Conservation (phyloP, 306 rosid genomes). For the Quercus mongolica region DNA sequence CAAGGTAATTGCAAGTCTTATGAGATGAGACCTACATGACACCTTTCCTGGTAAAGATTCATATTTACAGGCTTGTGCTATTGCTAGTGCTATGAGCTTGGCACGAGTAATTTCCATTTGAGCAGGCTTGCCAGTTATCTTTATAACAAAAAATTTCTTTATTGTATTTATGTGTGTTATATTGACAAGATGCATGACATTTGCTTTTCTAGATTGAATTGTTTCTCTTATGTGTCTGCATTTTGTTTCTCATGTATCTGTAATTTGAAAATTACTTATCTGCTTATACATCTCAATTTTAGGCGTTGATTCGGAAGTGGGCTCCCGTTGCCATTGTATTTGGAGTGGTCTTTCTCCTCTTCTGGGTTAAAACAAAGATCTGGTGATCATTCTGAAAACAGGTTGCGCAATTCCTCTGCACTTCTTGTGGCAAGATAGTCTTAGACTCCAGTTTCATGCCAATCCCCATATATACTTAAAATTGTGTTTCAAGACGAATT, state of each 20-base stretch:
- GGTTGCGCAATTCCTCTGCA: conserved; percentile 13
- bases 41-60: conserved; percentile 7
- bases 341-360: conserved; percentile 95
- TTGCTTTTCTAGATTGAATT: neutral
- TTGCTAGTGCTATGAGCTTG: neutral
- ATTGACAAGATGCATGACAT: neutral
- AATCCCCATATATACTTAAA: neutral
- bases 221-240: conserved; percentile 12
- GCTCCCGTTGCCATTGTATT: conserved; percentile 97
- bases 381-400: conserved; percentile 49
- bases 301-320: conserved; percentile 94
- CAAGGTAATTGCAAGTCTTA: neutral
- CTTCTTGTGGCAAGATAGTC: conserved; percentile 16
- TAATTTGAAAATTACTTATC: neutral
- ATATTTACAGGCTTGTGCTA: too few species aligned
- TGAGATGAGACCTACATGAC: conserved; percentile 12
- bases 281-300: conserved; percentile 17
- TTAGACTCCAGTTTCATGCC: neutral
- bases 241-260: conserved; percentile 2
- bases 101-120: neutral
- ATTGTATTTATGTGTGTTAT: neutral
- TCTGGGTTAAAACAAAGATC: conserved; percentile 89
- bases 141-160: neutral
- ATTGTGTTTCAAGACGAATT: neutral
- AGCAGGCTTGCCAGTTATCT: neutral